Base-by-base conservation (phyloP, 2,329 filamentous ascomycete genomes). In the Epichloe uncinata region DNA sequence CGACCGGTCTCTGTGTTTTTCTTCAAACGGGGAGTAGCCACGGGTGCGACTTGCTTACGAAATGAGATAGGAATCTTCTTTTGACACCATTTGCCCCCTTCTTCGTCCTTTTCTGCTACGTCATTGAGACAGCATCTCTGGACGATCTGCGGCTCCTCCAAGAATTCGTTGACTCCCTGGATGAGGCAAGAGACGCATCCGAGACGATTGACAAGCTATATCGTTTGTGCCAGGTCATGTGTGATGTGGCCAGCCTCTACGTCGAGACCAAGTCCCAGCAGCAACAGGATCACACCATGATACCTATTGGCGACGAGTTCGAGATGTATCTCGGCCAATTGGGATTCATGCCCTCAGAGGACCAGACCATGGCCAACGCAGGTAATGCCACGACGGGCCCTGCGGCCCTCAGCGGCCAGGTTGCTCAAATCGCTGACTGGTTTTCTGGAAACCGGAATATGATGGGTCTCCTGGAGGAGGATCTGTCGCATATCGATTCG, bases 391-490 rank as follows among this genome's bases (percentile, higher is more conserved):
- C 45, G 13, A 50, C 54, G n/a, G 51, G 50, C n/a, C 50, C 56
- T 6, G 52, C 54, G 5, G 49, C 53, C 3, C 60, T 63, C n/a
- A 62, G 50, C 49, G 56, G 60, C 7, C 66, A 65, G 51, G 58
- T 61, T n/a, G 57, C 72, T 34, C 73, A 79, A 43, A 63, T 84
- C 52, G 76, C 77, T 2, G 79, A 82, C 53, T 84, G 81, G 81
- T 84, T 82, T 56, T 79, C 77, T 3, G 78, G 80, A 1, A 84
- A 78, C 52, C 72, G 75, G 49, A 80, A 82, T 56, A 77, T 85
- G 67, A 73, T 84, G 68, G 78, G 78, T 0, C 58, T 84, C 50
- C 61, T 84, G 59, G 81, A 85, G 58, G 77, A 82, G 51, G 80
- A 84, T 42, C 54, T 75, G 50, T 71, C 70, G 48, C 67, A 70